phyloP scores from a whole-genome alignment of 2,329 filamentous ascomycete species.

The Cylindrodendrum hubeiense region DNA sequence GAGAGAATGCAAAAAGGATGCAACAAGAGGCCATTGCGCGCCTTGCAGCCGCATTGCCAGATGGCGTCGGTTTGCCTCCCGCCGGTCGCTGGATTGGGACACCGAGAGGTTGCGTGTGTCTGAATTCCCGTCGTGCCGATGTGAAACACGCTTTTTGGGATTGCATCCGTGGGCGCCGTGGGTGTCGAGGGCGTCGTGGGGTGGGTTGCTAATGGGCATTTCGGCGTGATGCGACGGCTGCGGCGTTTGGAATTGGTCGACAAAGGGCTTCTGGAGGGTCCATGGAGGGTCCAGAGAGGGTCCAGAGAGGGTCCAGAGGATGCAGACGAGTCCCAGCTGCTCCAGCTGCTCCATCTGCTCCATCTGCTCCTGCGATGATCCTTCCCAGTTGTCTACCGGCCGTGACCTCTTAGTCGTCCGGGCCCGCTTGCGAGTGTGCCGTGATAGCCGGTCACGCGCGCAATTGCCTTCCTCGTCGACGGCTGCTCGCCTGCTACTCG shows the following conservation, averaged over 20 bases:
- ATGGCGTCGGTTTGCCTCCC: constrained; percentile 6
- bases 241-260: constrained; percentile 9
- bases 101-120: constrained; percentile 25
- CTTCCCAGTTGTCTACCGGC: constrained; percentile 8
- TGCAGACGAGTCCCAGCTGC: not conserved
- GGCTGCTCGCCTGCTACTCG: not conserved
- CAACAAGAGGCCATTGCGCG: not conserved
- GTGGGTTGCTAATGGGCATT: not conserved
- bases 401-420: constrained; percentile 1
- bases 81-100: constrained; percentile 27
- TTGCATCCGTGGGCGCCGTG: not conserved
- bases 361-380: constrained; percentile 24
- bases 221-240: not conserved
- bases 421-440: constrained; percentile 31
- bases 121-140: not conserved
- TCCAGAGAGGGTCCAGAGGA: not conserved
- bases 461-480: constrained; percentile 21
- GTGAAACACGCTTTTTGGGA: constrained; percentile 14
- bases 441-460: constrained; percentile 40
- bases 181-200: not conserved
- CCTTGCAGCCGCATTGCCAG: constrained; percentile 2
- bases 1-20: not conserved
- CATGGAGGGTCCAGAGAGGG: not conserved
- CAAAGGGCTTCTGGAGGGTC: not conserved
- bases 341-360: not conserved